These are phyloP conservation scores for Coemansia sp. DNA, from an alignment of 192 early-diverging fungal genomes.

Conservation along the genomic window DNA sequence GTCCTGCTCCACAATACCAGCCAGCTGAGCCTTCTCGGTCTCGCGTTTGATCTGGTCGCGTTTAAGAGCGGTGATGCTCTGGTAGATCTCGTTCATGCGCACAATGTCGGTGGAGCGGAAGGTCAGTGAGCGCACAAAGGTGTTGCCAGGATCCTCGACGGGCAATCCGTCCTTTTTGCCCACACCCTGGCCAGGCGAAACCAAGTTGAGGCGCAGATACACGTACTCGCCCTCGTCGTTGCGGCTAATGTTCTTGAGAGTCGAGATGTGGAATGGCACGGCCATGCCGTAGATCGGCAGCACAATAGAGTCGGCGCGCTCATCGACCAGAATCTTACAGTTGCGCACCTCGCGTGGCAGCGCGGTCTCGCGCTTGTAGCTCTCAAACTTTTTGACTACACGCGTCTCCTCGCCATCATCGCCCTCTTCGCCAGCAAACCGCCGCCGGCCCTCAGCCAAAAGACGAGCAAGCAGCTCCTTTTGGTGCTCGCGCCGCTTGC, in stretches of 20 bases:
- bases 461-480: slow-evolving; percentile 78
- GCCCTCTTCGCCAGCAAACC: slow-evolving; percentile 71
- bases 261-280: slow-evolving; percentile 98
- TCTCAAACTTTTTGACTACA: slow-evolving; percentile 89
- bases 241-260: slow-evolving; percentile 92
- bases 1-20: slow-evolving; percentile 95
- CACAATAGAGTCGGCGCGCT: slow-evolving; percentile 83
- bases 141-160: slow-evolving; percentile 84
- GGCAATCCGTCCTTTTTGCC: slow-evolving; percentile 90
- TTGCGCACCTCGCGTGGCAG: slow-evolving; percentile 81
- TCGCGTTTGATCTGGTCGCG: slow-evolving; percentile 93
- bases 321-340: slow-evolving; percentile 89
- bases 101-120: slow-evolving; percentile 86
- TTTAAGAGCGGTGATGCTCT: slow-evolving; percentile 88
- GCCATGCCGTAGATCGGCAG: slow-evolving; percentile 95
- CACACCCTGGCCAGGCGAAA: slow-evolving; percentile 90
- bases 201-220: slow-evolving; percentile 92
- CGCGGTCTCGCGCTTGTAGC: slow-evolving; percentile 89
- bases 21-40: slow-evolving; percentile 92
- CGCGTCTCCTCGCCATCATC: slow-evolving; percentile 68
- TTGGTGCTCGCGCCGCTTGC: slow-evolving; percentile 85
- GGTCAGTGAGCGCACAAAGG: slow-evolving; percentile 90
- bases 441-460: slow-evolving; percentile 76
- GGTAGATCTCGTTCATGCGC: slow-evolving; percentile 83
- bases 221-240: slow-evolving; percentile 91